Evolutionary conservation across 345 rosid species (phyloP), one percentile per base, ranked within the genome.

Genomic region (Gossypium mustelinum): DNA sequence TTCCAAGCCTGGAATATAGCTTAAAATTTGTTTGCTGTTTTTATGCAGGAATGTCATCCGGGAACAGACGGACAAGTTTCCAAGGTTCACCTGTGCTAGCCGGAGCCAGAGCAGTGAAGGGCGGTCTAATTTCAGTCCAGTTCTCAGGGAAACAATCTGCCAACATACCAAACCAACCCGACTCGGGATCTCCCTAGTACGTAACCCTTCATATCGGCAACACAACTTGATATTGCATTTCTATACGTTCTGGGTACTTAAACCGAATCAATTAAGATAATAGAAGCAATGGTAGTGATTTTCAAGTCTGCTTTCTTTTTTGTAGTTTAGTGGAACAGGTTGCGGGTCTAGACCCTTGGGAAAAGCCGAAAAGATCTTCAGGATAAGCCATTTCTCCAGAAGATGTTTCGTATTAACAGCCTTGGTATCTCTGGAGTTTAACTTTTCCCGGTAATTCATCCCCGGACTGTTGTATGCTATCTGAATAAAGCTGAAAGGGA

Each of bases 21-120:
- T 14, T 68, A 2, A 43, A n/a, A 3, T 13, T 62, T 9, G 16
- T 69, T 69, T 34, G 39, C 58, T 55, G 39, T 57, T 18, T 39
- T 51, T 67, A 64, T 80, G 81, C 91, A 93, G 99, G 93, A 75
- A 82, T 90, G 84, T 83, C 91, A 55, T 88, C 97, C 9, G 80
- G 84, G 67, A 68, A 61, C 67, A 48, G 81, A 22, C 13, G 79
- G 2, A 44, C 51, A 79, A 84, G 77, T 81, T 78, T 79, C 56
- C 65, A 81, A 69, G 85, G 82, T 48, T 81, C 95, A 51, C 89
- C 87, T 0, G 57, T 83, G 66, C 82, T 90, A 55, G 80, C 82
- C 20, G 82, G 86, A 79, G 80, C 83, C 24, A 81, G 85, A 79
- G 76, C 81, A 2, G 75, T 73, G 7, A 86, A 83, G 48, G 80